Evolutionary conservation across 2,329 filamentous ascomycete genomes (phyloP), one percentile per base, ranked within the genome.

Genomic region (Epichloe uncinata): DNA sequence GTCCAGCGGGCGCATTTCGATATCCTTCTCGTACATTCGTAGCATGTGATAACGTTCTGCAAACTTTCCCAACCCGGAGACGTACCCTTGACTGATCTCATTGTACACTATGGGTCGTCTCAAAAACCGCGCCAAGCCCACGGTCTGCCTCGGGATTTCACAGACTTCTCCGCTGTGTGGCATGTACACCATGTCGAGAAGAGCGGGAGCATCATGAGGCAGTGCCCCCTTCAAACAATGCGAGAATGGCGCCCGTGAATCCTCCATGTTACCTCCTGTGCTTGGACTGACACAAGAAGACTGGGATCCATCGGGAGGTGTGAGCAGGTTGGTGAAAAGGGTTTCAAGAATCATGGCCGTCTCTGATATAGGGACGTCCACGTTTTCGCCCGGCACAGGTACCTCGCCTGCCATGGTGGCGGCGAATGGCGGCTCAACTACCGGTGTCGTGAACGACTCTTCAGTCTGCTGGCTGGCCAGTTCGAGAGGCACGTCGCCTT

Each of bases 1-100:
- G 13, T 52, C 58, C 3, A 72, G 61, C 12, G 63, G 64, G 30
- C 70, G 57, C 34, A 79, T 61, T 58, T 78, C 75, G 26, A 77
- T 54, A 34, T 74, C 73, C 45, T 69, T 68, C 51, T 69, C 66
- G 53, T 72, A 73, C 9, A 71, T 70, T n/a, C 75, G 71, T 22
- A 79, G 56, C 33, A 79, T 61, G 46, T 62, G 62, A 44, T 64
- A 60, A 13, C 58, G 54, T 44, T 55, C 55, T 7, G 55, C 50
- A 15, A 54, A 42, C 43, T 35, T 38, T 45, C 30, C 49, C 42
- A 47, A 5, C 13, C 38, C 45, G 2, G 47, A 42, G 18, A 42
- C 34, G 9, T 44, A 36, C n/a, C 13, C 44, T 2, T 41, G 30
- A n/a, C 30, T 37, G 11, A 50, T 51, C 13, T 45, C 15, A 13